Conservation (phyloP, 2,329 filamentous ascomycete species). For the Trichoderma gracile region DNA sequence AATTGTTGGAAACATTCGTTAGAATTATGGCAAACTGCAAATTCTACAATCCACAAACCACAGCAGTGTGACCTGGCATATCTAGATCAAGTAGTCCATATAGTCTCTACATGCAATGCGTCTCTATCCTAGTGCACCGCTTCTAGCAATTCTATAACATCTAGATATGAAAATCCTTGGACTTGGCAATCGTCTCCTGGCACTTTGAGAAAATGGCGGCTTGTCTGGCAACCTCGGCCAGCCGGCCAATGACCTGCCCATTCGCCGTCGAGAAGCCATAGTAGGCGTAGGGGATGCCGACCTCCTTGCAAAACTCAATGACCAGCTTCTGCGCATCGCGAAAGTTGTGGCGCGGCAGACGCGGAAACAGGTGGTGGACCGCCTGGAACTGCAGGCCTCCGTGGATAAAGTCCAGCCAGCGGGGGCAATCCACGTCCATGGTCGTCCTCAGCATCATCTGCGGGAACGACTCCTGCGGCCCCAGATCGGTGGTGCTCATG, state of each 20-base stretch:
- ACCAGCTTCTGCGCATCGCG: constrained; percentile 53
- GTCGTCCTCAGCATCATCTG: constrained; percentile 71
- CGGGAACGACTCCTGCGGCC: constrained; percentile 65
- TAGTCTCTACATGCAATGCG: background rate
- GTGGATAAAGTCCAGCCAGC: constrained; percentile 71
- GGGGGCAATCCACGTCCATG: constrained; percentile 72
- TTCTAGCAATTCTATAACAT: background rate
- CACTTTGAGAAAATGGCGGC: constrained; percentile 26
- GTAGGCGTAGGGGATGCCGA: constrained; percentile 26
- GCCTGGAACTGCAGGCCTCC: constrained; percentile 73
- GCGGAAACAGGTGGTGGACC: constrained; percentile 69
- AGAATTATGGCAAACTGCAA: background rate
- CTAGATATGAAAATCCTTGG: background rate
- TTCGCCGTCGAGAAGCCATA: constrained; percentile 26
- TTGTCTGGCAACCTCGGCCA: constrained; percentile 26
- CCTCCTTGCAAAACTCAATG: constrained; percentile 26
- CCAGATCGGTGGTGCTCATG: constrained; percentile 67
- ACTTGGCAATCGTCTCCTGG: constrained; percentile 10
- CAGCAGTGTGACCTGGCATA: too few species aligned
- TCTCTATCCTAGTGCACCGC: background rate
- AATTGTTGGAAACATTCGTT: too few species aligned
- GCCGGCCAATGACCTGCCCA: constrained; percentile 26
- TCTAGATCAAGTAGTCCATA: background rate
- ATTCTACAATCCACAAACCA: background rate
- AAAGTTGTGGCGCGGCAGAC: constrained; percentile 68